Conservation (phyloP, 306 rosid genomes). For the Pyrus pyrifolia region DNA sequence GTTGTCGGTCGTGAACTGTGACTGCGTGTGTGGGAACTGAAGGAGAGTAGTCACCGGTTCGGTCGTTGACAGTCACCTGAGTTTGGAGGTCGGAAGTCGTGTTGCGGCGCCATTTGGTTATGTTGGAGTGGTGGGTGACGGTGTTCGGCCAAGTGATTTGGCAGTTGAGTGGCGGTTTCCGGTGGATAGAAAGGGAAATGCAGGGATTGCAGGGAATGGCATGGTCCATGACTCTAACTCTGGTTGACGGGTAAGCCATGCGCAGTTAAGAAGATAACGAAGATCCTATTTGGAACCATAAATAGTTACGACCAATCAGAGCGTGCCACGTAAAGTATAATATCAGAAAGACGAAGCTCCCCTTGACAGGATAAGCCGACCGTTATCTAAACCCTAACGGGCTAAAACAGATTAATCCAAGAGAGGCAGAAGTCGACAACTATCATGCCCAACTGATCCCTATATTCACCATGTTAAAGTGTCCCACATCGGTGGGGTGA, state of each 20-base stretch:
- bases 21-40: conserved; percentile 67
- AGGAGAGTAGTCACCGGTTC: conserved; percentile 18
- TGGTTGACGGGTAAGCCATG: neutral
- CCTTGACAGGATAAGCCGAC: too few relatives aligned
- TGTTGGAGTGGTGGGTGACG: neutral
- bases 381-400: too few relatives aligned
- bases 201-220: conserved; percentile 40
- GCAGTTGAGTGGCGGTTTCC: conserved; percentile 13
- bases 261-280: conserved; percentile 4
- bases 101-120: conserved; percentile 26
- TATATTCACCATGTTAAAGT: neutral
- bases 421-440: too few relatives aligned
- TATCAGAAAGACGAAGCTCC: too few relatives aligned
- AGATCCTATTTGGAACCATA: neutral
- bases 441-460: neutral
- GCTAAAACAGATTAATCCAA: too few relatives aligned
- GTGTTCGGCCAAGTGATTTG: conserved; percentile 14
- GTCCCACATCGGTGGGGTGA: too few relatives aligned
- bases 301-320: too few relatives aligned
- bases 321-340: too few relatives aligned
- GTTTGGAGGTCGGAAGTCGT: conserved; percentile 54
- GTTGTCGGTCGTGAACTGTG: conserved; percentile 73
- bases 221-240: conserved; percentile 43
- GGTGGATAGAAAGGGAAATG: conserved; percentile 16
- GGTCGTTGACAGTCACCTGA: conserved; percentile 22